Percentiles rank a stretch among this genome's conserved stretches.
Conservation (phyloP, 129 eudicot species). For the Gnaphalium uliginosum region DNA sequence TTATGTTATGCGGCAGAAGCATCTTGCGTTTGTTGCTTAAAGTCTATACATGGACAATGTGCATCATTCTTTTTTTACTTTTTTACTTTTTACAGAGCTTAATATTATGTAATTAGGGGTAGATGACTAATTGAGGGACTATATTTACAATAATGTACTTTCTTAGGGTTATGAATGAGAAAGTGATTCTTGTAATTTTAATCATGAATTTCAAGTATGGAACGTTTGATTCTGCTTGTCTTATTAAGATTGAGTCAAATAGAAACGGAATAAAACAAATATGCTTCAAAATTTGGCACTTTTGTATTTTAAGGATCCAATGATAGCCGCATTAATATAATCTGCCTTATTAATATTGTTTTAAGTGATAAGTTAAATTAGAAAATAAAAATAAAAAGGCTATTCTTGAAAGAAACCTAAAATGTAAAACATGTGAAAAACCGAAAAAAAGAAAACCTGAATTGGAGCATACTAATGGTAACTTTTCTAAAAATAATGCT, state of each 20-base stretch:
- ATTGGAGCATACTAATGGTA: not conserved
- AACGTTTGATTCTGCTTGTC: conserved; percentile 27
- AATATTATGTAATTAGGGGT: not conserved
- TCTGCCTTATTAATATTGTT: not conserved
- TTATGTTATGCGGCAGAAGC: no score
- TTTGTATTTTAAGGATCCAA: conserved; percentile 22
- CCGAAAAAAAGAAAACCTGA: not conserved
- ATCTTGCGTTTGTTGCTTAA: no score
- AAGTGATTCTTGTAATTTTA: not conserved
- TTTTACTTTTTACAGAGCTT: not conserved
- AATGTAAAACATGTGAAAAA: not conserved
- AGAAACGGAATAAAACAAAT: conserved; percentile 30
- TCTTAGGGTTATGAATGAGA: conserved; percentile 9
- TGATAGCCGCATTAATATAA: conserved; percentile 3
- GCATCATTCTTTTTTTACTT: not conserved
- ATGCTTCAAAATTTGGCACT: conserved; percentile 25
- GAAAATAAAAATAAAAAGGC: not conserved
- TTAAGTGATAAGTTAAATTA: not conserved
- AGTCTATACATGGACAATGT: not conserved
- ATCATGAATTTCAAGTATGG: conserved; percentile 1
- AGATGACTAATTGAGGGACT: not conserved
- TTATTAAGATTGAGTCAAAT: conserved; percentile 25
- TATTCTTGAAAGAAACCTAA: not conserved
- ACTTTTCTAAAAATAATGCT: no score
- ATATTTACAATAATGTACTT: not conserved